Conservation (phyloP, 345 rosid species). For the Hypericum androsaemum region DNA sequence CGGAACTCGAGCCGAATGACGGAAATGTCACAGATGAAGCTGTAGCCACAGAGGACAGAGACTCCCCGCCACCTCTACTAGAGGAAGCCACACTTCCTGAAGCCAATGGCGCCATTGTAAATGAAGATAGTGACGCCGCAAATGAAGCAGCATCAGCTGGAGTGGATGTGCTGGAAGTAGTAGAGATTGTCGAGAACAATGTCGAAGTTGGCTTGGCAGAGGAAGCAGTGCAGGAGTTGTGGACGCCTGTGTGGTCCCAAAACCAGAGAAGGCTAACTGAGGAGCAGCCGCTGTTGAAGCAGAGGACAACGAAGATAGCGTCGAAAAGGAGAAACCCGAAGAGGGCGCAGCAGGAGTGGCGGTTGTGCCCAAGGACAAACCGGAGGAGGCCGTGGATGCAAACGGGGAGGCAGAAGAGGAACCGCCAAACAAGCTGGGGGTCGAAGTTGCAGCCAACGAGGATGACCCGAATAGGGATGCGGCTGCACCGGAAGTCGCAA, state of each 20-base stretch:
- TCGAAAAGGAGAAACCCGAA: constrained; percentile 37
- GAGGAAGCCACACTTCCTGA: constrained; percentile 29
- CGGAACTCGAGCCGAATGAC: constrained; percentile 27
- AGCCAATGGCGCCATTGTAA: constrained; percentile 2
- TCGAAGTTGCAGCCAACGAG: constrained; percentile 24
- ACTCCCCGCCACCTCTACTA: constrained; percentile 27
- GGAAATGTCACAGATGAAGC: constrained; percentile 38
- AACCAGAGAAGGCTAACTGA: constrained; percentile 7
- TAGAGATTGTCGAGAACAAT: constrained; percentile 50
- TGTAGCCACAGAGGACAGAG: constrained; percentile 30
- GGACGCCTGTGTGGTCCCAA: constrained; percentile 18
- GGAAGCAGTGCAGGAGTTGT: constrained; percentile 13
- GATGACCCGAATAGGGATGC: constrained; percentile 37
- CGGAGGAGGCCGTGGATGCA: constrained; percentile 13
- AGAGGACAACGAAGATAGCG: constrained; percentile 19
- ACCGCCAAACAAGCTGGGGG: constrained; percentile 14
- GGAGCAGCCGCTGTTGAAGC: constrained; percentile 8
- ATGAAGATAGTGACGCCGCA: background rate
- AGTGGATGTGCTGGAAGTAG: constrained; percentile 8
- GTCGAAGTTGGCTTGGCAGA: constrained; percentile 27
- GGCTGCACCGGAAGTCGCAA: constrained; percentile 1
- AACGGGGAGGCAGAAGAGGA: constrained; percentile 26
- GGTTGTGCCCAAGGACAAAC: constrained; percentile 19
- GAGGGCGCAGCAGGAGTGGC: constrained; percentile 16
- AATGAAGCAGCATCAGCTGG: background rate